Evolutionary conservation across 352 stramenopile species (phyloP), one percentile per base, ranked within the genome.

Genomic region (Pythium volutum): DNA sequence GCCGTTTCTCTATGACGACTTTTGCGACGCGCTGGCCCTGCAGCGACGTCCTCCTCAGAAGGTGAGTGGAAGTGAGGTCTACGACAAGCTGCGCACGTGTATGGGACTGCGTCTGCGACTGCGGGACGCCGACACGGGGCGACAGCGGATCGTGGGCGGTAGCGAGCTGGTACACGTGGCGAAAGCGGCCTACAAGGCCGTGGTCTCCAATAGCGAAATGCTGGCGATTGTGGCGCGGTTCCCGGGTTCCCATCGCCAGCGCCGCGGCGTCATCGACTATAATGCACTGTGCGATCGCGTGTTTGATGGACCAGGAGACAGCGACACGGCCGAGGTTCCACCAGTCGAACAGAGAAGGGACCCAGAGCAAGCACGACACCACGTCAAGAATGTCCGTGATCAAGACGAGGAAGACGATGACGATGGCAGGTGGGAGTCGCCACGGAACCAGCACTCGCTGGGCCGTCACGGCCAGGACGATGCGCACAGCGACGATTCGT

Each of bases 1-100:
- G 10, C 49, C 64, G 15, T 77, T 89, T 36, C 23, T 52, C 3
- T 89, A 87, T 45, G 74, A 86, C 25, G 75, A 87, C 2, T 87
- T 88, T 27, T 93, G 79, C 34, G 79, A 93, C 59, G 67, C 69
- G 2, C 47, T 93, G 0, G 54, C 66, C 0, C 16, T 48, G 12
- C 31, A 16, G 22, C 23, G 2, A 8, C 15, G 39, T 10, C 27
- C 16, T 12, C 16, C 16, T 12, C 8, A 4, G 18, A n/a, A 16
- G 39, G 4, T 9, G 41, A 42, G 23, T 14, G 39, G 15, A 2
- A 26, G 8, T 18, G 56, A 64, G 16, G 55, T 56, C 15, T 59
- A 48, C 39, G 39, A 20, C 22, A 20, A 45, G 39, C 34, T 71
- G 5, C 45, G 57, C 4, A 38, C 41, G 15, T 66, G 64, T 29